Base-by-base conservation (phyloP, 1,284 basidiomycete genomes). In the Heterobasidion parviporum region DNA sequence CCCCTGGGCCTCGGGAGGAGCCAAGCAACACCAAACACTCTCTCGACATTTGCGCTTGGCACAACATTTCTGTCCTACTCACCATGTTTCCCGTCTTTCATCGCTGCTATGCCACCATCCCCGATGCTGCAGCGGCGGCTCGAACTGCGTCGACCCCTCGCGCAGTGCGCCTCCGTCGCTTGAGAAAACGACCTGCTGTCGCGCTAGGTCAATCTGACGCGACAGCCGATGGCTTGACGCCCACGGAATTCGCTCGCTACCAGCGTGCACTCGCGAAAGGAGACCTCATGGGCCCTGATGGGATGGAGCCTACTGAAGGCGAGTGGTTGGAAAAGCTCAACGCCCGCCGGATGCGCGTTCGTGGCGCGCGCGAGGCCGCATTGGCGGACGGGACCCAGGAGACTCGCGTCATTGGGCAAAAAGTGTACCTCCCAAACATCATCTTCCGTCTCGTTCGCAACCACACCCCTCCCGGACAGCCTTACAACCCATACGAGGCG, bases 401-500 rank as follows among this genome's bases (percentile, higher is more conserved):
- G 49, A 71, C 71, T 14, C 72, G 79, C 57, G 79, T 92, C 51
- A 77, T 92, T 54, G 94, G 92, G 50, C 82, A 89, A 65, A 83
- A 85, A 61, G 79, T 94, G 48, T 98, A 92, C 72, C 82, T 98
- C 47, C 95, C 94, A 49, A 97, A 97, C 70, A 79, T 90, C 64
- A 71, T 88, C 60, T 85, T 97, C 70, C 81, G 83, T 56, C 78
- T 98, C 55, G 85, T 96, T 49, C 85, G 91, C 44, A 98, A 98
- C 71, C 72, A 87, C 65, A 94, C 92, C 0, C 83, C 80, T 0
- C 71, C 74, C 1, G 91, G 89, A 0, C 72, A 90, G 64, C 76
- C 91, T 5, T 98, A 98, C 77, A 96, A 98, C 63, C 90, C 94
- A 1, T 94, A 87, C 74, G 89, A 94, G 69, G 94, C 94, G 7